A percentile compares a stretch with the other conserved stretches of the same genome.
phyloP scores from a whole-genome alignment of 805 yeast species.

The Metschnikowia gruessii region DNA sequence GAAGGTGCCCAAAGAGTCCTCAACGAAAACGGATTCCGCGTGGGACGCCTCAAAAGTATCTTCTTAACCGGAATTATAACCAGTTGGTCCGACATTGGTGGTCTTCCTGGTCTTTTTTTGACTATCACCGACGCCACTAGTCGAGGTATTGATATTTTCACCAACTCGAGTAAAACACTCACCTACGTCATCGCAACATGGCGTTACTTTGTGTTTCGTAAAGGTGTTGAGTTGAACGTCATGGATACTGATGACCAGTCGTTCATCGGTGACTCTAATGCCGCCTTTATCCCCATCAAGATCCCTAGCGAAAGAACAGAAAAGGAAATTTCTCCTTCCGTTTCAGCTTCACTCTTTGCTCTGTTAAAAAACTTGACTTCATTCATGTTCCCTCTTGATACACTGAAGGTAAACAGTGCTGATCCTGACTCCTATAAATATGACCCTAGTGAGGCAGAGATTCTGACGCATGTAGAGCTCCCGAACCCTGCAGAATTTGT shows the following conservation, averaged over 20 bases:
- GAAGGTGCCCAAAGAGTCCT: constrained; percentile 85
- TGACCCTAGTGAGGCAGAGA: constrained; percentile 37
- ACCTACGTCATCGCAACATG: constrained; percentile 68
- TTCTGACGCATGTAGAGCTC: constrained; percentile 37
- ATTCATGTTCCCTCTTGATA: constrained; percentile 58
- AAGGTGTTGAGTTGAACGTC: constrained; percentile 54
- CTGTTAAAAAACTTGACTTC: constrained; percentile 40
- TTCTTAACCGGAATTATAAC: constrained; percentile 73
- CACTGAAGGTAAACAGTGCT: constrained; percentile 35
- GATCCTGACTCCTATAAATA: constrained; percentile 37
- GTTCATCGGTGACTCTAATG: constrained; percentile 34
- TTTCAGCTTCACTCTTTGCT: not conserved
- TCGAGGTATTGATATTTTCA: constrained; percentile 51
- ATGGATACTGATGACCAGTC: constrained; percentile 29
- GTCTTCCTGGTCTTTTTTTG: constrained; percentile 83
- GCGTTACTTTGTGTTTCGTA: constrained; percentile 83
- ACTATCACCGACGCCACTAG: constrained; percentile 79
- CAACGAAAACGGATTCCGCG: constrained; percentile 54
- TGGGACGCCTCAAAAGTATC: constrained; percentile 58
- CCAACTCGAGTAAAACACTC: constrained; percentile 35
- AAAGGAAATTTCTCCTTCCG: not conserved
- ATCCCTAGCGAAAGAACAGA: constrained; percentile 16
- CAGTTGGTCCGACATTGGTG: constrained; percentile 80
- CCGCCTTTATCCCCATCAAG: constrained; percentile 39
- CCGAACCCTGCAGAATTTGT: constrained; percentile 24